A percentile compares a stretch with the other conserved stretches of the same genome.
These are phyloP conservation scores for Penicillium dipodomyicola DNA, from an alignment of 495 filamentous ascomycete species.

Conservation along the genomic window DNA sequence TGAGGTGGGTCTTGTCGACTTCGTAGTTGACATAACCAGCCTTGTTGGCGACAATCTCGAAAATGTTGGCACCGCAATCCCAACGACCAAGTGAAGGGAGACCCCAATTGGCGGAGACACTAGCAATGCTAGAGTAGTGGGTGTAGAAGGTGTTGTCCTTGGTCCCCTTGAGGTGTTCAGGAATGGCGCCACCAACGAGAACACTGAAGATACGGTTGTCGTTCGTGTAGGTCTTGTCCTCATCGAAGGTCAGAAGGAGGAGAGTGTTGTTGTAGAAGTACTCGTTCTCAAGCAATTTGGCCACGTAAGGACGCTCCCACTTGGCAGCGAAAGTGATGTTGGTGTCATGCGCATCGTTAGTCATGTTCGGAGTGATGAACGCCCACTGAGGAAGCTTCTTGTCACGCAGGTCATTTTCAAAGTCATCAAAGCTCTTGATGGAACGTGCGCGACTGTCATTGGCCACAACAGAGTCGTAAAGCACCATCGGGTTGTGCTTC, in stretches of 20 bases:
- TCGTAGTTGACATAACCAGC: slow-evolving; percentile 56
- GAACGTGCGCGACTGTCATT: slow-evolving; percentile 51
- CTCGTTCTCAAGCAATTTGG: slow-evolving; percentile 57
- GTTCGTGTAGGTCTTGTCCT: slow-evolving; percentile 56
- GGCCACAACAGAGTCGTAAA: slow-evolving; percentile 56
- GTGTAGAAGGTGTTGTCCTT: slow-evolving; percentile 67
- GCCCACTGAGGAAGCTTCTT: slow-evolving; percentile 66
- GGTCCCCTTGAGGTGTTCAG: slow-evolving; percentile 54
- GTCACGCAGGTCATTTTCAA: slow-evolving; percentile 54
- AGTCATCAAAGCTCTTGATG: slow-evolving; percentile 67
- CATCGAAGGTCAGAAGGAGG: slow-evolving; percentile 58
- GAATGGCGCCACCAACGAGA: slow-evolving; percentile 64
- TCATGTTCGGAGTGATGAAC: slow-evolving; percentile 53
- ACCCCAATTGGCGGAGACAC: slow-evolving; percentile 66
- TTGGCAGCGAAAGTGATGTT: slow-evolving; percentile 56
- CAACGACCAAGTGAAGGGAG: slow-evolving; percentile 66
- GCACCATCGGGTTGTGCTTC: slow-evolving; percentile 69
- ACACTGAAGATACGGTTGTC: slow-evolving; percentile 57
- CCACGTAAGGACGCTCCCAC: slow-evolving; percentile 60
- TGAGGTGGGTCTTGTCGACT: slow-evolving; percentile 44
- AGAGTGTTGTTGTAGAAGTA: slow-evolving; percentile 59
- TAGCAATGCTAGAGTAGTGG: slow-evolving; percentile 67
- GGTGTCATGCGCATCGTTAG: slow-evolving; percentile 64
- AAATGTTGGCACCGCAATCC: slow-evolving; percentile 70
- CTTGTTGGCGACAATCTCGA: slow-evolving; percentile 56